These are phyloP conservation scores for Chlamydomonas eustigma DNA, from an alignment of 139 green algal genomes.

Conservation along the genomic window DNA sequence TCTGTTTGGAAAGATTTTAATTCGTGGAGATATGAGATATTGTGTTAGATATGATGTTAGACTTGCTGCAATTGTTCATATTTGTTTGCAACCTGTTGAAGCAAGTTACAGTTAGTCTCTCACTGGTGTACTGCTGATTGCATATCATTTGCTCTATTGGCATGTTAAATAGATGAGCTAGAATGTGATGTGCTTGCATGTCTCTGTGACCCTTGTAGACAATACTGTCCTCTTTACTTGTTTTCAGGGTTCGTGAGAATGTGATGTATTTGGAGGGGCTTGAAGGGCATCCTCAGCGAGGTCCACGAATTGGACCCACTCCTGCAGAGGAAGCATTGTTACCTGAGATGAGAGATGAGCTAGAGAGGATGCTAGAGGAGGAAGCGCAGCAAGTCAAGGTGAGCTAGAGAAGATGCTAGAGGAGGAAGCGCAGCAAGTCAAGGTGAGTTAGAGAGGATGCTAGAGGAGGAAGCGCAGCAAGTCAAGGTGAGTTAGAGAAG, in stretches of 20 bases:
- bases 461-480: background rate
- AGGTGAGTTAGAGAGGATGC: conserved; percentile 5
- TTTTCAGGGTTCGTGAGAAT: background rate
- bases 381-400: background rate
- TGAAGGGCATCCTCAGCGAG: conserved; percentile 8
- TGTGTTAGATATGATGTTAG: too few species aligned
- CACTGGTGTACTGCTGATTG: too few species aligned
- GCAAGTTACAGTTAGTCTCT: too few species aligned
- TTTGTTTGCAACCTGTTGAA: too few species aligned
- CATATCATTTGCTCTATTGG: too few species aligned
- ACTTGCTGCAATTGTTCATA: too few species aligned
- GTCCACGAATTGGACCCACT: conserved; percentile 31
- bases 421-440: background rate
- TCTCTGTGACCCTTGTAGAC: too few species aligned
- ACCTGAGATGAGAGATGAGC: conserved; percentile 3
- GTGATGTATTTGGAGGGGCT: background rate
- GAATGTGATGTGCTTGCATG: too few species aligned
- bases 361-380: background rate
- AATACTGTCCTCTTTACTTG: background rate
- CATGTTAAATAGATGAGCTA: too few species aligned
- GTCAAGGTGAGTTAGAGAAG: background rate
- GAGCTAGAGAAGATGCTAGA: conserved; percentile 4
- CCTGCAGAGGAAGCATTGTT: conserved; percentile 9
- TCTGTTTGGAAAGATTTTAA: too few species aligned
- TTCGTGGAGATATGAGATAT: too few species aligned